phyloP scores from a whole-genome alignment of 192 early-diverging fungal genomes.

The Gonapodya prolifera region DNA sequence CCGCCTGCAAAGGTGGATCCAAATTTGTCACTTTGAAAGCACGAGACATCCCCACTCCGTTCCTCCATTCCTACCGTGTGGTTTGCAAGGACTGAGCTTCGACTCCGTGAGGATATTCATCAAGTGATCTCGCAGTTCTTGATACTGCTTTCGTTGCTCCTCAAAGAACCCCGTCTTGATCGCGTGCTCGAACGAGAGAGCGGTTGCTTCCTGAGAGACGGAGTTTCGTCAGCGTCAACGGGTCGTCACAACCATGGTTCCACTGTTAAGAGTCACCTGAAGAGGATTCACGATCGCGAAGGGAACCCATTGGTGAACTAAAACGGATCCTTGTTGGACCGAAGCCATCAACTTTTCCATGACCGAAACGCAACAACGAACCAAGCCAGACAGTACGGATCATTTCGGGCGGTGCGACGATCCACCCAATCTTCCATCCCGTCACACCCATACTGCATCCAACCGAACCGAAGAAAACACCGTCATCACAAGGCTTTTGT shows the following conservation, averaged over 20 bases:
- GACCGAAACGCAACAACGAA: too few species aligned
- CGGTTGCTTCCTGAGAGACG: constrained; percentile 43
- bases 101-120: constrained; percentile 46
- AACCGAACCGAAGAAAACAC: background rate
- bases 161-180: constrained; percentile 47
- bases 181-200: constrained; percentile 57
- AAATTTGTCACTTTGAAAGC: background rate
- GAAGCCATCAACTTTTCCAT: too few species aligned
- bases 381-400: constrained; percentile 55
- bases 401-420: constrained; percentile 59
- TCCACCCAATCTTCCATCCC: constrained; percentile 96
- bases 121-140: constrained; percentile 59
- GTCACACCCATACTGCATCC: constrained; percentile 57
- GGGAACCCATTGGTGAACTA: constrained; percentile 76
- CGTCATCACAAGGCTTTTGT: too few species aligned
- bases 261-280: constrained; percentile 32
- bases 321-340: too few species aligned
- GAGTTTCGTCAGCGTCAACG: background rate
- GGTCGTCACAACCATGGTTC: background rate
- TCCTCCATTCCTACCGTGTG: constrained; percentile 57
- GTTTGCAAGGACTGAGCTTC: constrained; percentile 65
- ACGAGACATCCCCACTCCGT: too few species aligned
- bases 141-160: constrained; percentile 53
- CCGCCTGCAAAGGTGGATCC: constrained; percentile 20
- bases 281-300: constrained; percentile 83